These are phyloP conservation scores for Medicago ruthenica DNA, from an alignment of 306 rosid species.

Conservation along the genomic window DNA sequence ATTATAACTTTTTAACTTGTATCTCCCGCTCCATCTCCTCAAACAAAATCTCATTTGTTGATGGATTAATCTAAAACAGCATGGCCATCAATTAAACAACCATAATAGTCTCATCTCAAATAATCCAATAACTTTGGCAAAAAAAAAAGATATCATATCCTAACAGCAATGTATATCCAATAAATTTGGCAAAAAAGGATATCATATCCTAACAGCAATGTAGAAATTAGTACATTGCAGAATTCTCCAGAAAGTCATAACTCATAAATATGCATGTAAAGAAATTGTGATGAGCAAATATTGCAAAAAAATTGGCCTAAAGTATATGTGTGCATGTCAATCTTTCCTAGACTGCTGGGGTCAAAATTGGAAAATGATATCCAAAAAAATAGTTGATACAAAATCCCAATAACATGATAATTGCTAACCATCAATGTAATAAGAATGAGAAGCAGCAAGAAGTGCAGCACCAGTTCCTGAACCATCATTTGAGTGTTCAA, in stretches of 20 bases:
- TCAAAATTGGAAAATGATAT: constrained; percentile 34
- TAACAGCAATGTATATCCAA: constrained; percentile 15
- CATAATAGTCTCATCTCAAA: constrained; percentile 5
- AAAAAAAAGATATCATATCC: constrained; percentile 16
- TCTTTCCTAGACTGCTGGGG: constrained; percentile 23
- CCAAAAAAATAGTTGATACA: constrained; percentile 30
- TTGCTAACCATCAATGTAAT: constrained; percentile 49
- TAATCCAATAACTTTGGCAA: constrained; percentile 28
- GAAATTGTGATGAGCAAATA: constrained; percentile 24
- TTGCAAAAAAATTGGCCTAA: constrained; percentile 34
- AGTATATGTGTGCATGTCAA: constrained; percentile 26
- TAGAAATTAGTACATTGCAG: constrained; percentile 4
- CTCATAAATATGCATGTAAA: constrained; percentile 18
- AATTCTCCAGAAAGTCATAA: constrained; percentile 21
- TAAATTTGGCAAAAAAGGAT: too few species aligned
- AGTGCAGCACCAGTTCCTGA: constrained; percentile 95
- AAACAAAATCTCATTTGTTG: background rate
- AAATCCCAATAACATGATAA: constrained; percentile 28
- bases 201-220: constrained; percentile 32
- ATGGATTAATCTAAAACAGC: background rate
- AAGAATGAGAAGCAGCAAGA: constrained; percentile 86
- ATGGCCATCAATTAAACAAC: constrained; percentile 25
- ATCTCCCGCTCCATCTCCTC: too few species aligned
- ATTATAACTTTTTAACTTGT: too few species aligned
- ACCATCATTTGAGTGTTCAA: constrained; percentile 80